Evolutionary conservation across 768 basidiomycete species (phyloP).

Genomic region (Tulasnella sp.): DNA sequence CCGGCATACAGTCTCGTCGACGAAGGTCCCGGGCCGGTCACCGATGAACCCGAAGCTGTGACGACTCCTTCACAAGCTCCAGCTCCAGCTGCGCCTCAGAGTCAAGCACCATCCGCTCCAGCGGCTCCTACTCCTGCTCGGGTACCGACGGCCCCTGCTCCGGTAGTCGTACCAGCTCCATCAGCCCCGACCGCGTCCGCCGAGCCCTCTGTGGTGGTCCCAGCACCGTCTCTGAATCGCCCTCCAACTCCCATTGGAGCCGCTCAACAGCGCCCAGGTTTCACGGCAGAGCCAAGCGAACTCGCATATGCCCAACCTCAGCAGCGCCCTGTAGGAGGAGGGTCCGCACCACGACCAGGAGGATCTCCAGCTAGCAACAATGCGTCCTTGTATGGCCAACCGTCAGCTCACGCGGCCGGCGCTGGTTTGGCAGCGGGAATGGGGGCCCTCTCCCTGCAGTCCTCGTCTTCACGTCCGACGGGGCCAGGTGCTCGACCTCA

Average conservation of each 20-base stretch:
- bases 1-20: conserved; percentile 16
- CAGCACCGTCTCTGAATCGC: not conserved
- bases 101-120: not conserved
- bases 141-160: not conserved
- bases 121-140: conserved; percentile 59
- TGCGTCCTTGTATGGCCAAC: not conserved
- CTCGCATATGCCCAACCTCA: not conserved
- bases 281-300: not conserved
- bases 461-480: not conserved
- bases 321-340: too few species aligned
- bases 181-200: not conserved
- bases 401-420: not conserved
- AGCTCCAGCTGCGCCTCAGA: conserved; percentile 14
- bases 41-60: not conserved
- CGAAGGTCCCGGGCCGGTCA: not conserved
- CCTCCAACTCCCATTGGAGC: not conserved
- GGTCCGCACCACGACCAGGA: too few species aligned
- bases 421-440: not conserved
- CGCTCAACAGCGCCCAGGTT: not conserved
- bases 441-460: not conserved
- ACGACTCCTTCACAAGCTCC: not conserved
- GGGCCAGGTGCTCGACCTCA: not conserved
- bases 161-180: not conserved
- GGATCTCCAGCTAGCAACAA: too few species aligned
- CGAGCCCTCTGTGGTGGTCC: not conserved